Percentiles rank a stretch among this genome's conserved stretches.
Conservation (phyloP, 179 eudicot species). For the Actinidia chinensis region DNA sequence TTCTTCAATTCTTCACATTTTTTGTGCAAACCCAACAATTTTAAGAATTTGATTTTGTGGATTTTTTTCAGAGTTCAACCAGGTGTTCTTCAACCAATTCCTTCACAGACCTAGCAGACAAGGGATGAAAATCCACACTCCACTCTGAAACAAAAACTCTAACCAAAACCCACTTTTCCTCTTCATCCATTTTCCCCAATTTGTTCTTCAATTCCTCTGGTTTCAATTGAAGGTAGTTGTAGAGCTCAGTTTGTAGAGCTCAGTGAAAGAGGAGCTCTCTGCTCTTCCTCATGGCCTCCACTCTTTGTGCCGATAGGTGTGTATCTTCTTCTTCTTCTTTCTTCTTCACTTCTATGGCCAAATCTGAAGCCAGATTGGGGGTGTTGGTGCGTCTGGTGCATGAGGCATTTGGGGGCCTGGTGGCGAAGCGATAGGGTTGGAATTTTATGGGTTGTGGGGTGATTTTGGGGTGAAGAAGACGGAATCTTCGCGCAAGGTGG, state of each 20-base stretch:
- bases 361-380: constrained; percentile 34
- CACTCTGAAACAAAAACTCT: constrained; percentile 60
- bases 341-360: constrained; percentile 41
- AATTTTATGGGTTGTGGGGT: constrained; percentile 3
- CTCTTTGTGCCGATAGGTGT: constrained; percentile 35
- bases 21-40: constrained; percentile 35
- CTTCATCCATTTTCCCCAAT: constrained; percentile 51
- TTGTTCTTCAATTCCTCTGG: constrained; percentile 37
- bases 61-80: constrained; percentile 18
- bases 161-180: constrained; percentile 48
- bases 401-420: constrained; percentile 34
- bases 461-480: constrained; percentile 19
- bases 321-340: too few relatives aligned
- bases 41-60: constrained; percentile 19
- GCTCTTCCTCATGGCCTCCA: constrained; percentile 56
- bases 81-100: constrained; percentile 57
- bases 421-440: constrained; percentile 13
- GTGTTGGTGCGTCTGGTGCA: constrained; percentile 33
- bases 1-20: not conserved
- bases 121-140: constrained; percentile 63
- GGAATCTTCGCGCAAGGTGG: too few relatives aligned
- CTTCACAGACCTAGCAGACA: constrained; percentile 52
- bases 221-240: constrained; percentile 30
- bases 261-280: constrained; percentile 50
- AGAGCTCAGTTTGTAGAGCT: too few relatives aligned